Evolutionary conservation across 1,139 yeast species (phyloP), one percentile per base, ranked within the genome.

Genomic region (Blastobotrys proliferans): DNA sequence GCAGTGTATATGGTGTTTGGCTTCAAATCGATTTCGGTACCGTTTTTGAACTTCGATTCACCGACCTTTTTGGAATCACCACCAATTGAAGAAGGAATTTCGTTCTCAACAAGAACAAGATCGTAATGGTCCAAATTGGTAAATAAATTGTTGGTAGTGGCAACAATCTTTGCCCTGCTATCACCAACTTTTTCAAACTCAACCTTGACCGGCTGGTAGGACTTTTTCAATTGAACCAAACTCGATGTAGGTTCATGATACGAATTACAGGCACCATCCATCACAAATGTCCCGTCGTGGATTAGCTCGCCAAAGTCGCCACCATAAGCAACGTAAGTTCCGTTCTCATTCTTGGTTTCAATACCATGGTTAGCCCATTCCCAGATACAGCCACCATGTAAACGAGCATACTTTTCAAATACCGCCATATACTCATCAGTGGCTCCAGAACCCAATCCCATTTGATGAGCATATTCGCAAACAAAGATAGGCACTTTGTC

Each of bases 351-450:
- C 11, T 41, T 22, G 42, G 35, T 48, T 35, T 31, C 41, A 6
- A 66, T 40, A 5, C 70, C 70, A 47, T 66, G 70, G 44, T 64
- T 64, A 4, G 66, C 65, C 70, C 70, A 66, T 47, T 66, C 70
- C 70, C 70, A 66, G 21, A 66, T 52, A 46, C 62, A 65, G 4
- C 70, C 70, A 11, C 70, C 70, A 42, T 63, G 68, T 13, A 61
- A 44, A 6, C 62, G 49, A 1, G 51, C 51, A 36, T 62, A 48
- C 41, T 61, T 53, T 40, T 62, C 57, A 47, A 66, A 63, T 20
- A 62, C 45, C 9, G 62, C 66, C 43, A 57, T 60, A 40, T 66
- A 66, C 39, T 66, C 67, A 28, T 55, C 53, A 30, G 65, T 34
- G 6, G 57, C 56, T 1, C 70, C 70, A 1, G 69, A 69, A 1